Base-by-base conservation (phyloP, 176 grass and related monocot species). In the Zea luxurians region DNA sequence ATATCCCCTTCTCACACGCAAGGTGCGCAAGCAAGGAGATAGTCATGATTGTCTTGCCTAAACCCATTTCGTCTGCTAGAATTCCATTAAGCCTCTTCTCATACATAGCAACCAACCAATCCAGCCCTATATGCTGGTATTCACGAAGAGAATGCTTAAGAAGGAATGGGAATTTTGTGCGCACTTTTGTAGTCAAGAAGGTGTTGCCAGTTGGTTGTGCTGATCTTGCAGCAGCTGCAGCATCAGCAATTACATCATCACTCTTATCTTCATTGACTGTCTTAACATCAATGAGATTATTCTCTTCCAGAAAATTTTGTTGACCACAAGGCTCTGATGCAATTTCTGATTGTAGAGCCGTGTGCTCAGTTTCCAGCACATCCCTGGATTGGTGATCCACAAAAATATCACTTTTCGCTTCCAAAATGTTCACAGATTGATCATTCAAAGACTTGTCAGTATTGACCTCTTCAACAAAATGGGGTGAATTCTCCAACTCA, bases 21-120 rank as follows among this genome's bases (percentile, higher is more conserved):
- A 99, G 88, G 58, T 99, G 96, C 52, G 92, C 92, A 40, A 99
- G 72, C 82, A 99, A 86, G 36, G 96, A 91, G 80, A 99, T 99
- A 53, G 96, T 99, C 96, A 99, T 99, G 71, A 99, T 99, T 11
- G 96, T 99, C 83, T 99, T 99, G 38, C 96, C 96, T 63, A 99
- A 75, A 64, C 96, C 96, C 96, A 99, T 99, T 86, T 99, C 96
- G 87, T 99, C 96, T 65, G 96, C 96, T 73, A 99, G 65, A 92
- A 99, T 99, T 87, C 96, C 96, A 87, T 99, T 99, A 77, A 99
- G 77, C 68, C 96, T 92, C 78, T 95, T 92, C 78, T 99, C 96
- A 70, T 99, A 95, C 96, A 99, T 95, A 62, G 96, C 91, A 68
- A 99, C 96, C 50, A 99, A 67, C 96, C 96, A 99, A 83, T 99